Evolutionary conservation across 305 asterid genomes (phyloP).

Genomic region (Fraxinus albicans): DNA sequence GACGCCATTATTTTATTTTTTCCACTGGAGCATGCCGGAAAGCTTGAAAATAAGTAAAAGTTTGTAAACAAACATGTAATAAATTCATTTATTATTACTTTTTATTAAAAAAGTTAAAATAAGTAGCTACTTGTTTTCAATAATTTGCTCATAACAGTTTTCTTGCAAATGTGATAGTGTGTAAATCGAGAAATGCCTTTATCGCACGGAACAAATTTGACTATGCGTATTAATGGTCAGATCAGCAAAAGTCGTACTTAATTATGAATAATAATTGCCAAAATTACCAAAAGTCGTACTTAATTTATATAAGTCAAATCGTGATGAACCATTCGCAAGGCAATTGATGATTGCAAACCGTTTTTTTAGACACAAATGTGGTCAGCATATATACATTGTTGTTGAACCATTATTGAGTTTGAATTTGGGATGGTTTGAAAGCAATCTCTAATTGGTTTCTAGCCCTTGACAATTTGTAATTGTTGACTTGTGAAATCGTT

Average conservation of each 20-base stretch:
- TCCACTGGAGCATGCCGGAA: background rate
- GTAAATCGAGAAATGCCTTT: background rate
- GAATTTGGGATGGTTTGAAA: background rate
- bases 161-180: background rate
- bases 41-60: background rate
- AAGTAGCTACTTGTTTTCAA: background rate
- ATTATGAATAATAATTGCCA: background rate
- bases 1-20: background rate
- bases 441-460: background rate
- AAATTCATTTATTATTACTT: background rate
- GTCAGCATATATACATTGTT: background rate
- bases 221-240: background rate
- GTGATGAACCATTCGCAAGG: background rate
- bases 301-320: background rate
- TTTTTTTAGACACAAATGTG: background rate
- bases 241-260: background rate
- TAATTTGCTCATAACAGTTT: background rate
- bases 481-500: background rate
- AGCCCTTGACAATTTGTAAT: background rate
- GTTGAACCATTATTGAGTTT: background rate
- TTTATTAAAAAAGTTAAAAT: background rate
- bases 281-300: background rate
- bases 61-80: background rate
- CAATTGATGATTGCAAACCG: background rate
- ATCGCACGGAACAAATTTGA: background rate